A percentile compares a stretch with the other conserved stretches of the same genome.
Evolutionary conservation across 768 basidiomycete species (phyloP).

Genomic region (Mycena maculata): DNA sequence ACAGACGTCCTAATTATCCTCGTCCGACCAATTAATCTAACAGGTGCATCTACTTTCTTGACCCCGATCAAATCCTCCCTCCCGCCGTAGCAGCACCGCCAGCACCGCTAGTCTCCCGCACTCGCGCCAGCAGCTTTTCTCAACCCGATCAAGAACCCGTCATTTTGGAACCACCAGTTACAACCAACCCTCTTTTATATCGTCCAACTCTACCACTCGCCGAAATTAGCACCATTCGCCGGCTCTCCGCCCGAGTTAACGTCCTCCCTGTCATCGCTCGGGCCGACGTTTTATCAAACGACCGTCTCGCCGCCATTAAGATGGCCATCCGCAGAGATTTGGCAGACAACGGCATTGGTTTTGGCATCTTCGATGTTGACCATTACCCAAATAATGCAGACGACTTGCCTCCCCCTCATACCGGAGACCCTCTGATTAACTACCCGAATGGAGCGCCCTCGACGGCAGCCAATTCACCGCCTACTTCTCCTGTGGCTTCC

Average conservation of each 20-base stretch:
- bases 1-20: conserved; percentile 28
- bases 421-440: conserved; percentile 1
- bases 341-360: conserved; percentile 87
- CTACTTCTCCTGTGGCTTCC: conserved; percentile 72
- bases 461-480: conserved; percentile 67
- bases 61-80: conserved; percentile 84
- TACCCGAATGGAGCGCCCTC: conserved; percentile 61
- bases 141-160: conserved; percentile 79
- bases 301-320: conserved; percentile 83
- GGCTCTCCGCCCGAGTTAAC: conserved; percentile 84
- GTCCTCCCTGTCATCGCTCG: conserved; percentile 88
- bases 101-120: conserved; percentile 73
- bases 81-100: conserved; percentile 75
- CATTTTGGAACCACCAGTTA: conserved; percentile 83
- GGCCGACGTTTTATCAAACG: conserved; percentile 84
- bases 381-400: conserved; percentile 60
- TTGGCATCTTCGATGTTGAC: conserved; percentile 89
- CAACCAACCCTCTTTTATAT: conserved; percentile 75
- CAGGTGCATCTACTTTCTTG: conserved; percentile 90
- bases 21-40: conserved; percentile 33
- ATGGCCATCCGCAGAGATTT: conserved; percentile 83
- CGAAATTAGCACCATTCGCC: conserved; percentile 83
- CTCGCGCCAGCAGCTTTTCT: conserved; percentile 78
- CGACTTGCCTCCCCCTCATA: conserved; percentile 49
- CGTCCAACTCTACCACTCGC: conserved; percentile 74